Conservation (phyloP, 1,284 basidiomycete species). For the Pascua sp. region DNA sequence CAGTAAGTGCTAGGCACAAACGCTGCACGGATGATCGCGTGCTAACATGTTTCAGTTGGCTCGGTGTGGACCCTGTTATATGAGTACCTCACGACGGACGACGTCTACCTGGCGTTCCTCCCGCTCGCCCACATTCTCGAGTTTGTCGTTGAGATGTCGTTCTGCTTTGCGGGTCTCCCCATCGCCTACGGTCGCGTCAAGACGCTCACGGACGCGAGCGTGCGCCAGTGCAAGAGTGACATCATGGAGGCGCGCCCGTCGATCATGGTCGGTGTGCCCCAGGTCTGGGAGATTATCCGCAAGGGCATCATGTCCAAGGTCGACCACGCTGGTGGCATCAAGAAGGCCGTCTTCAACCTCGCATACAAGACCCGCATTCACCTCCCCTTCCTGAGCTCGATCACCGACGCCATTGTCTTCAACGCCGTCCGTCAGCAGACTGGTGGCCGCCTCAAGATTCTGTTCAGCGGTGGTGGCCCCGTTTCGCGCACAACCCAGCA, state of each 20-base stretch:
- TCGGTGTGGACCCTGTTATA: constrained; percentile 72
- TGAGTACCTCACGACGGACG: constrained; percentile 66
- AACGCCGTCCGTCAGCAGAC: constrained; percentile 73
- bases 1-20: constrained; percentile 23
- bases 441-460: constrained; percentile 75
- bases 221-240: constrained; percentile 86
- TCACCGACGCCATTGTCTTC: constrained; percentile 76
- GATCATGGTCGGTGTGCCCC: constrained; percentile 90
- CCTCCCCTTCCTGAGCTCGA: constrained; percentile 62
- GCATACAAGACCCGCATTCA: constrained; percentile 45
- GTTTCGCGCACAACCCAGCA: constrained; percentile 83
- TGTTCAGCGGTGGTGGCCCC: constrained; percentile 77
- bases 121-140: constrained; percentile 89
- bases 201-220: constrained; percentile 89
- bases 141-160: constrained; percentile 50
- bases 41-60: constrained; percentile 54
- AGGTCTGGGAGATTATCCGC: constrained; percentile 85
- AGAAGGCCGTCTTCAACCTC: constrained; percentile 57
- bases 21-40: background rate
- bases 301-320: constrained; percentile 86
- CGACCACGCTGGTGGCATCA: constrained; percentile 62
- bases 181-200: constrained; percentile 89
- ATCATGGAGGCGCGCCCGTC: constrained; percentile 72
- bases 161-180: constrained; percentile 49
- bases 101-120: constrained; percentile 77